Percentiles rank a stretch among this genome's conserved stretches.
These are phyloP conservation scores for Sphagnum tenellum DNA, from an alignment of 225 moss, liverwort and hornwort species.

Conservation along the genomic window DNA sequence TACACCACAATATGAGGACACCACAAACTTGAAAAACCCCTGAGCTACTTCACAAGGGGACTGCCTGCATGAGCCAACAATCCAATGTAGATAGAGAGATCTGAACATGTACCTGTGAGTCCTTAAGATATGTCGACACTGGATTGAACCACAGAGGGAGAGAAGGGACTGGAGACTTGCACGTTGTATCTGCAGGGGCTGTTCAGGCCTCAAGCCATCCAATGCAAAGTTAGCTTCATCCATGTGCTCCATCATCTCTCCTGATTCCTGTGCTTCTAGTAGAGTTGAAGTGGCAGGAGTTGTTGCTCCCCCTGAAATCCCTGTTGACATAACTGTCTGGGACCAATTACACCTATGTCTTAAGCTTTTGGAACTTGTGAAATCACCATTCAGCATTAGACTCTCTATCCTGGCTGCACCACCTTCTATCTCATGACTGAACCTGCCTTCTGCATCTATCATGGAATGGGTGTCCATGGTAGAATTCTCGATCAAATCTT, in stretches of 20 bases:
- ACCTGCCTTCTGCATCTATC: conserved; percentile 22
- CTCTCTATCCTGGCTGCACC: conserved; percentile 36
- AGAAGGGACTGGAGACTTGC: conserved; percentile 95
- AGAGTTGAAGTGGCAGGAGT: conserved; percentile 81
- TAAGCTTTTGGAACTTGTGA: conserved; percentile 18
- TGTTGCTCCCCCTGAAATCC: conserved; percentile 49
- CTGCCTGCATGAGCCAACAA: background rate
- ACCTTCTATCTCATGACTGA: conserved; percentile 36
- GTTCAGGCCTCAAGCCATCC: conserved; percentile 83
- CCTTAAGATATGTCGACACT: conserved; percentile 85
- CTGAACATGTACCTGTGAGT: conserved; percentile 67
- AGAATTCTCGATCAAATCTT: background rate
- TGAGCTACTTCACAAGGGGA: background rate
- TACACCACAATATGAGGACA: conserved; percentile 3
- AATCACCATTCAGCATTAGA: conserved; percentile 34
- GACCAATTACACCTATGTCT: conserved; percentile 44
- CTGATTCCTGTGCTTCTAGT: conserved; percentile 95
- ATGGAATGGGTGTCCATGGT: background rate
- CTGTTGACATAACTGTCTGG: conserved; percentile 36
- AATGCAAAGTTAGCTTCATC: conserved; percentile 99
- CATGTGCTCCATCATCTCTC: conserved; percentile 98
- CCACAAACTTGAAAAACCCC: conserved; percentile 1
- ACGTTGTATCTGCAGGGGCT: conserved; percentile 93
- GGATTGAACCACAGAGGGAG: conserved; percentile 88
- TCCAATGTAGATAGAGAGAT: no score